Percentiles rank a stretch among this genome's conserved stretches.
Conservation (phyloP, 805 yeast genomes). For the Metschnikowia drakensbergensis region DNA sequence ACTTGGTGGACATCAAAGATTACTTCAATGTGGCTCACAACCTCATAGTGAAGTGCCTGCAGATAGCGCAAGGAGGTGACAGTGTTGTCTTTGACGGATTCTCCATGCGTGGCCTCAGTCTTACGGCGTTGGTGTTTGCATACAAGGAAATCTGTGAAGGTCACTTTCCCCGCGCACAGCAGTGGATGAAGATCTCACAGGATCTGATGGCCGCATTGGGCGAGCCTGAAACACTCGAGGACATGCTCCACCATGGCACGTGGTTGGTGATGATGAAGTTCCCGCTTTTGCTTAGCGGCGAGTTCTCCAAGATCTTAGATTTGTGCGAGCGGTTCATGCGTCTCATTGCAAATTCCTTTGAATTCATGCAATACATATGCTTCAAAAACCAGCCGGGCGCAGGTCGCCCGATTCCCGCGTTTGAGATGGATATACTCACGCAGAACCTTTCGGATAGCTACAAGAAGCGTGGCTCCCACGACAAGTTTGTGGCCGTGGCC, state of each 20-base stretch:
- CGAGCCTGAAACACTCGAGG: constrained; percentile 10
- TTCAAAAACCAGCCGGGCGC: background rate
- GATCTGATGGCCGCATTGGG: constrained; percentile 7
- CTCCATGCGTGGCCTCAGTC: constrained; percentile 8
- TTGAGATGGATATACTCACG: background rate
- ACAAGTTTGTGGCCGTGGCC: constrained; percentile 14
- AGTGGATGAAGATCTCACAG: constrained; percentile 9
- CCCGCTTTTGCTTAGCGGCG: constrained; percentile 7
- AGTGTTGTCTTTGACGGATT: constrained; percentile 5
- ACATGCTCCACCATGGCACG: constrained; percentile 11
- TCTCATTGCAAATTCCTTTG: constrained; percentile 4
- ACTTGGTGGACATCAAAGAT: constrained; percentile 11
- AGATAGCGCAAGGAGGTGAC: constrained; percentile 4
- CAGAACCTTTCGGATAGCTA: background rate
- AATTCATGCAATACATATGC: constrained; percentile 7
- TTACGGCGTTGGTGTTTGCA: constrained; percentile 10
- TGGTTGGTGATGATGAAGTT: constrained; percentile 11
- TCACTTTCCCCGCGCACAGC: constrained; percentile 1
- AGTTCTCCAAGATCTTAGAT: background rate
- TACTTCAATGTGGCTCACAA: constrained; percentile 13
- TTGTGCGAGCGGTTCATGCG: constrained; percentile 6
- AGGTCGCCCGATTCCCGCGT: background rate
- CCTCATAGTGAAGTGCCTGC: constrained; percentile 2
- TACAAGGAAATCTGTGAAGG: constrained; percentile 9
- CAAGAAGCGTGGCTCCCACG: constrained; percentile 2